Evolutionary conservation across 2,329 filamentous ascomycete genomes (phyloP), one percentile per base, ranked within the genome.

Genomic region (Myrmaecium sp.): DNA sequence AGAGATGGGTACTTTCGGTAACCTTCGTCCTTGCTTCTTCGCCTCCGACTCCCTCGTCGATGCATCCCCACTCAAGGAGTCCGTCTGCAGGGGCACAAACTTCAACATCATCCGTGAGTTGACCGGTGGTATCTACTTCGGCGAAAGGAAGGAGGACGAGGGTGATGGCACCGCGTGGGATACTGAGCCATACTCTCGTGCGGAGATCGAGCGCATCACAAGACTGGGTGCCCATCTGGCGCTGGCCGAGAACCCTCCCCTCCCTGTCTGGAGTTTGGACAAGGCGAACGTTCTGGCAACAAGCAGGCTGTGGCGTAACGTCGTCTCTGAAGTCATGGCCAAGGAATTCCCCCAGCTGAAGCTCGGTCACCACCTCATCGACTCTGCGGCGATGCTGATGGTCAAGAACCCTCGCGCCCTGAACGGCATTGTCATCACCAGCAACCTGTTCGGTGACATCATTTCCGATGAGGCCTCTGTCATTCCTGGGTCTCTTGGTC

Each of bases 251-350:
- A 64, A 76, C 50, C 79, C 80, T 2, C 79, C 79, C 1, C 63
- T 74, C 19, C 76, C 75, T 29, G 81, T 94, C 24, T 81, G 72
- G 74, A 81, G 71, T 47, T 59, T 94, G 45, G 89, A 95, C 57
- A 95, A 95, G 71, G 89, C 86, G 30, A 95, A 95, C 47, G 86
- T 95, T 26, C 67, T 95, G 36, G 86, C 86, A 2, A 93, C 84
- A 9, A 81, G 74, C 47, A 63, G 86, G 21, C 60, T 95, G 42
- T 95, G 86, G 86, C 66, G 86, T 34, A 84, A 79, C 60, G 77
- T 78, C 3, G 77, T 93, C 23, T 73, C 69, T 21, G 80, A 93
- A 57, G 66, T 83, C 31, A 86, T 93, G 66, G 67, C 65, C 39
- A 74, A 74, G 38, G 86, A 94, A 62, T 95, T 91, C 59, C 83